Evolutionary conservation across 768 basidiomycete species (phyloP), one percentile per base, ranked within the genome.

Genomic region (Podaxis sp.): DNA sequence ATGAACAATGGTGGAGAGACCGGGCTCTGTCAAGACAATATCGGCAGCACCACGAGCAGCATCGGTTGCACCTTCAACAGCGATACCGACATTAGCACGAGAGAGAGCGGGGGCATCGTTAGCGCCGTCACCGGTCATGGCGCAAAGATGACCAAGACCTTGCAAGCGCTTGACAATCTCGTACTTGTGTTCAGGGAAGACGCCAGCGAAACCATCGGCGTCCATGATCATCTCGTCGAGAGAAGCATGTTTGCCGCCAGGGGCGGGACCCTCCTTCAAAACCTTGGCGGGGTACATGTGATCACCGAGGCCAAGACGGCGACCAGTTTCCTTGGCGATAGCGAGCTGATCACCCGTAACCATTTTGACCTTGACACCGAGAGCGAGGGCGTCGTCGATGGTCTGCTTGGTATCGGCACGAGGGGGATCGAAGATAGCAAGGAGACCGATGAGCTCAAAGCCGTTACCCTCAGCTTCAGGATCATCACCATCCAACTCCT

Each of bases 231-330:
- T 97, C 75, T 97, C 95, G 68, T 99, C 96, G 69, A 99, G 87
- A 60, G 80, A 84, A 54, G 80, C 77, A 79, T 94, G 90, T 79
- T 91, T 93, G 80, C 88, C 79, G 56, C 90, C 93, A 62, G 93
- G 89, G 49, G 85, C 82, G 68, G 96, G 96, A n/a, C 96, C 96
- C 30, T 96, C 93, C 84, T 97, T 96, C 73, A 99, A 84, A 13
- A 98, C 96, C 83, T 95, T 97, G 59, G 96, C 92, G 46, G 96
- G 89, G 81, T 98, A 98, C 96, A 99, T 99, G 82, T 99, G 96
- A 75, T 98, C 96, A 74, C 96, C 96, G 63, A 99, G 82, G 67
- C 96, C 96, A 56, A 99, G 93, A 81, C 96, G 93, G 77, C 96
- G 92, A 65, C 96, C 96, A 63, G 96, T 98, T 77, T 99, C 96